Evolutionary conservation across 2,329 filamentous ascomycete genomes (phyloP).

Genomic region (Apiospora saccharicola): DNA sequence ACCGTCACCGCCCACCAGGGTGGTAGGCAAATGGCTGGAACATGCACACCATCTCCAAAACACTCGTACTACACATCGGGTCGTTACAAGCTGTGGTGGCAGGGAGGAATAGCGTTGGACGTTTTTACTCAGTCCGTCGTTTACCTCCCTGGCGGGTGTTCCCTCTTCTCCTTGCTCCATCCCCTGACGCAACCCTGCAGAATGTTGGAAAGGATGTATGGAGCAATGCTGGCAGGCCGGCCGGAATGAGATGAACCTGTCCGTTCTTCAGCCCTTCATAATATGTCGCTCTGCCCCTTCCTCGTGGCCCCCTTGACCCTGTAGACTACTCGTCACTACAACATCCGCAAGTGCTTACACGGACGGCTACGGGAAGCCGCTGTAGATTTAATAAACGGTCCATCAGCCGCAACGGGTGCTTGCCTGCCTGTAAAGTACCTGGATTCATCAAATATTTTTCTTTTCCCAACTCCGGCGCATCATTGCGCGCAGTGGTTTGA

Average conservation of each 20-base stretch:
- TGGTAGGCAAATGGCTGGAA: neutral
- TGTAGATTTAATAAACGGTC: neutral
- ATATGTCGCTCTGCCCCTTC: neutral
- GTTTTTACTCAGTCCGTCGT: neutral
- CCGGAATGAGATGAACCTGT: neutral
- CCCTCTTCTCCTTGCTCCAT: neutral
- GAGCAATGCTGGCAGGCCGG: neutral
- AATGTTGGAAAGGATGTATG: neutral
- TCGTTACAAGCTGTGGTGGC: neutral
- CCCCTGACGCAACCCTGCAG: constrained; percentile 7
- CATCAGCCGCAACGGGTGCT: neutral
- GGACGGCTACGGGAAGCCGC: neutral
- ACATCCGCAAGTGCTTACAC: constrained; percentile 1
- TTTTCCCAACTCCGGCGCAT: neutral
- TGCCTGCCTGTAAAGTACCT: neutral
- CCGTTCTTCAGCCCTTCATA: neutral
- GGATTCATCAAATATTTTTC: neutral
- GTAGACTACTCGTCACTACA: neutral
- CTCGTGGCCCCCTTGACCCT: neutral
- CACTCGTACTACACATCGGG: neutral
- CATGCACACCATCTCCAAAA: neutral
- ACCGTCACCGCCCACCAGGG: neutral
- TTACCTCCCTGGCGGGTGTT: neutral
- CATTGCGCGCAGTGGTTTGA: neutral
- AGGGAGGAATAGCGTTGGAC: neutral